Evolutionary conservation across 257 asterid species (phyloP).

Genomic region (Solanum piurae): DNA sequence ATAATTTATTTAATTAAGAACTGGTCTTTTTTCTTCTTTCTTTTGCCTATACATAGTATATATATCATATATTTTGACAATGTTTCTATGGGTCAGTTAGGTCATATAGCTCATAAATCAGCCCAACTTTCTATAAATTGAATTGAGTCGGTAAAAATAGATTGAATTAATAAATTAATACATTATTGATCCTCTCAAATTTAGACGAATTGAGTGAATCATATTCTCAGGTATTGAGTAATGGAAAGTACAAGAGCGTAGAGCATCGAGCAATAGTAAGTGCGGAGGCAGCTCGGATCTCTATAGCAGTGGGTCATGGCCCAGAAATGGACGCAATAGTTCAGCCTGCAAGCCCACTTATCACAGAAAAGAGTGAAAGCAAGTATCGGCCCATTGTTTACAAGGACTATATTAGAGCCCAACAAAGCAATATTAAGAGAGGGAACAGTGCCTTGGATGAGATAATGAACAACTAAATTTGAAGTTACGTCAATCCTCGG

Average conservation of each 20-base stretch:
- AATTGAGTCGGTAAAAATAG: too few species aligned
- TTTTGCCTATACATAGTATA: not conserved
- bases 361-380: not conserved
- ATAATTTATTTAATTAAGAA: not conserved
- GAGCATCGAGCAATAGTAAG: slow-evolving; percentile 51
- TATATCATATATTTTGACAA: not conserved
- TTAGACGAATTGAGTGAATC: not conserved
- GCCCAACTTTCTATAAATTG: not conserved
- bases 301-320: slow-evolving; percentile 32
- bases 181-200: too few species aligned
- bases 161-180: too few species aligned
- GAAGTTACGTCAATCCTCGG: too few species aligned
- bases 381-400: not conserved
- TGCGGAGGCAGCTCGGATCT: slow-evolving; percentile 23
- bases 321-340: not conserved
- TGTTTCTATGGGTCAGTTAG: not conserved
- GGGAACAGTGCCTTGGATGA: not conserved
- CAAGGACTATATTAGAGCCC: not conserved
- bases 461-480: not conserved
- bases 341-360: not conserved
- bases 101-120: not conserved
- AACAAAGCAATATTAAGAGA: not conserved
- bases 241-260: slow-evolving; percentile 48
- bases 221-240: slow-evolving; percentile 33
- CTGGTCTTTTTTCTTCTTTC: too few species aligned